Base-by-base conservation (phyloP, 2,329 filamentous ascomycete species). In the Penicillium sp. region DNA sequence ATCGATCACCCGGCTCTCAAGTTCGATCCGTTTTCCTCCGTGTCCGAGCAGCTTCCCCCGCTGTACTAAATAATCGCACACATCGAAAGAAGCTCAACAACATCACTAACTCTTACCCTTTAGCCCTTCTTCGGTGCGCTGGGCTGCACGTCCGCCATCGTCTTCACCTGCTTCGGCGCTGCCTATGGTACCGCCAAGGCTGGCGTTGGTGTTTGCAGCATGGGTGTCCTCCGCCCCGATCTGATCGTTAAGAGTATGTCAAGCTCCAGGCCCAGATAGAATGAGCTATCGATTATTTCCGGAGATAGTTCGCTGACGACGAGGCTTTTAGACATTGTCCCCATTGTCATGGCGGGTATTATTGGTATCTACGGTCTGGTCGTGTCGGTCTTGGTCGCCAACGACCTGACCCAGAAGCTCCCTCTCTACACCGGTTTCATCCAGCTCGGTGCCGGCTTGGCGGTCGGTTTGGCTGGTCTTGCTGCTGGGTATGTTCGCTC, bases 271-370 rank as follows among this genome's bases (percentile, higher is more conserved):
- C 33, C 7, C 8, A 7, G 43, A 54, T 26, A 33, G 22, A 37
- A 22, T 22, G 0, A n/a, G 25, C n/a, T n/a, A 26, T 37, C n/a
- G 13, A 16, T 14, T 19, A 33, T n/a, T 4, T 40, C 3, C 43
- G 19, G 33, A 6, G 38, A 42, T 8, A 30, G n/a, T 60, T 70
- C 30, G 66, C 66, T 70, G 46, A 66, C 59, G 33, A 61, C 14
- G 19, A 3, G 22, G 6, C 33, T 53, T 52, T 10, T 70, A 98
- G 94, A 97, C 87, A 97, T 98, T 80, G 94, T 98, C 68, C 95
- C 95, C 79, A 95, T 98, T 82, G 97, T 99, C 89, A 99, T 99
- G 95, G 95, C 95, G 85, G 95, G 95, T 98, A 99, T 99, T 82
- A 98, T 99, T 82, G 95, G 92, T 90, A 98, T 99, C 81, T 99